Evolutionary conservation across 495 filamentous ascomycete genomes (phyloP), one percentile per base, ranked within the genome.

Genomic region (Penicillium mononematosum): DNA sequence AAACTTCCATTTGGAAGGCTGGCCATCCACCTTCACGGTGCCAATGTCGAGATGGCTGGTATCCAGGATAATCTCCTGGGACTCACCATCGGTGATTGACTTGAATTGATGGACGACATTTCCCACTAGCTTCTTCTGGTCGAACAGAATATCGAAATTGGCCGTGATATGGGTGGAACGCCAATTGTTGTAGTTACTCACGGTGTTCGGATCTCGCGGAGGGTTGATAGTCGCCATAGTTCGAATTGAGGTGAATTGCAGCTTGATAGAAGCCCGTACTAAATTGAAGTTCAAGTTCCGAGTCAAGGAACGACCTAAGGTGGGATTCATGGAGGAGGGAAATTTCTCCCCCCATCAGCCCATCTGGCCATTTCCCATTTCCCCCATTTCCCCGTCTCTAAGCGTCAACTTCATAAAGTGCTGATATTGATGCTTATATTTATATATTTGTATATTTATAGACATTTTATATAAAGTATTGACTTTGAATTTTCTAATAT

Each of bases 151-250:
- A 45, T 81, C 83, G 56, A 96, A 81, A 68, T 88, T 85, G 39
- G 88, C 87, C 11, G 80, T 85, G 11, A 89, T 90, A 71, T 96
- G 89, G 58, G 80, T 88, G 22, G 90, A 96, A 20, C 79, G 70
- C 81, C 90, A 96, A 45, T 85, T 83, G 70, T 88, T 83, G 74
- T 96, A 95, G 74, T 98, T 98, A 66, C 89, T 88, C 17, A 94
- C 77, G 25, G 93, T 96, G 68, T 92, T 96, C 14, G 92, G 92
- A 71, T 98, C 93, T 63, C 88, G 83, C 55, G 80, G 64, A 32
- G 79, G 49, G 5, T 53, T 53, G 17, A 52, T 74, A 74, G 83
- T 86, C 48, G 77, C 72, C 72, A 76, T 80, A 24, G 45, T 75
- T 50, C 67, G 63, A 32, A 24, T 34, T 34, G 31, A 44, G 20